Percentiles rank a stretch among this genome's conserved stretches.
phyloP scores from a whole-genome alignment of 176 grass and related monocot species.

The Pontederia crassipes region DNA sequence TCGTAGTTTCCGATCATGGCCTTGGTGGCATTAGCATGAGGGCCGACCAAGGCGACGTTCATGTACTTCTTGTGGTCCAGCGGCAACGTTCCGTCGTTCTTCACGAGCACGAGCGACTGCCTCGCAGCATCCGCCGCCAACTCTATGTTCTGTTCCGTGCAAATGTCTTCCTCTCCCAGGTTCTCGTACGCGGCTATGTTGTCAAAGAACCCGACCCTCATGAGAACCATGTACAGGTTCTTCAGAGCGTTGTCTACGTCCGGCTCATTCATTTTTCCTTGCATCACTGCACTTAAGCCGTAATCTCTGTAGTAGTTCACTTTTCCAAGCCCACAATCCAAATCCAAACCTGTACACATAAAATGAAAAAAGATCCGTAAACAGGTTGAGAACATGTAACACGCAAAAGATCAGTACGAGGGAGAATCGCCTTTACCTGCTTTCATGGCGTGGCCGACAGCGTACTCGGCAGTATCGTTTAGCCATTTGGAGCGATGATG shows the following conservation, averaged over 20 bases:
- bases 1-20: slow-evolving; percentile 46
- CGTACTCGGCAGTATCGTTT: neutral
- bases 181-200: neutral
- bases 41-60: slow-evolving; percentile 30
- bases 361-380: no score
- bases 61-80: slow-evolving; percentile 16
- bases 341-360: neutral
- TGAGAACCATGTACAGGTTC: slow-evolving; percentile 6
- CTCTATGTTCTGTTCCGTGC: slow-evolving; percentile 27
- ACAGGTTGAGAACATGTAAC: no score
- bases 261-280: neutral
- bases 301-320: neutral
- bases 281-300: neutral
- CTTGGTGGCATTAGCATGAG: slow-evolving; percentile 36
- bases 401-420: neutral
- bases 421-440: neutral
- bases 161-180: slow-evolving; percentile 20
- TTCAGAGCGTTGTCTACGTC: slow-evolving; percentile 6
- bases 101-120: slow-evolving; percentile 55
- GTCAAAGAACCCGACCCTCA: slow-evolving; percentile 5
- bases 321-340: neutral
- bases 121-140: slow-evolving; percentile 41
- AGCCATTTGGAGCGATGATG: neutral
- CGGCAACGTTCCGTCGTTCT: slow-evolving; percentile 38
- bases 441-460: slow-evolving; percentile 4